Evolutionary conservation across 371 early-diverging fungal genomes (phyloP).

Genomic region (Funneliformis caledonium): DNA sequence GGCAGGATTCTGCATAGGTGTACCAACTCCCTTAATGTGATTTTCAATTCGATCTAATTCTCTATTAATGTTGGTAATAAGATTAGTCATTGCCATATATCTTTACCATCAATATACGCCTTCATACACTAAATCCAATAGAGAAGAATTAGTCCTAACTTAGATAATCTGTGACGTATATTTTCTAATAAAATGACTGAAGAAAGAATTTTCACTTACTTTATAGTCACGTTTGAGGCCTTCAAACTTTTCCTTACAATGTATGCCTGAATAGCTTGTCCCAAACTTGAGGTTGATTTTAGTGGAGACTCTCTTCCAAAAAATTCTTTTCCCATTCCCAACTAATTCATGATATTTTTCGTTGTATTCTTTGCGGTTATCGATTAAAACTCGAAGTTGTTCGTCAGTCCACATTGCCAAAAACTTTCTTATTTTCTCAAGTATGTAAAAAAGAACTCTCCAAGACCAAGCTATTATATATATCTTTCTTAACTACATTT

Average conservation of each 20-base stretch:
- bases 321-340: neutral
- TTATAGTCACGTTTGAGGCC: neutral
- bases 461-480: too few relatives aligned
- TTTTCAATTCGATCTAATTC: too few relatives aligned
- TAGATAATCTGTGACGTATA: neutral
- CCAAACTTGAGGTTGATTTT: constrained; percentile 14
- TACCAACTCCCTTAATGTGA: too few relatives aligned
- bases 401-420: constrained; percentile 28
- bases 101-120: constrained; percentile 9
- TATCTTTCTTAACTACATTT: too few relatives aligned
- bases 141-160: neutral
- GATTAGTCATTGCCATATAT: too few relatives aligned
- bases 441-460: too few relatives aligned
- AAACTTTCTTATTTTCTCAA: neutral
- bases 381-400: constrained; percentile 13
- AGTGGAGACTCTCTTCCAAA: neutral
- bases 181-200: too few relatives aligned
- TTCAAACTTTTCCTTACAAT: constrained; percentile 8
- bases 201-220: neutral
- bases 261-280: neutral
- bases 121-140: constrained; percentile 11
- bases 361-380: neutral
- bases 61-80: too few relatives aligned
- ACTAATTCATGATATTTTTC: neutral
- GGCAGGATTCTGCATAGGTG: too few relatives aligned